Evolutionary conservation across 2,329 filamentous ascomycete species (phyloP).

Genomic region (Aspergillus chevalieri): DNA sequence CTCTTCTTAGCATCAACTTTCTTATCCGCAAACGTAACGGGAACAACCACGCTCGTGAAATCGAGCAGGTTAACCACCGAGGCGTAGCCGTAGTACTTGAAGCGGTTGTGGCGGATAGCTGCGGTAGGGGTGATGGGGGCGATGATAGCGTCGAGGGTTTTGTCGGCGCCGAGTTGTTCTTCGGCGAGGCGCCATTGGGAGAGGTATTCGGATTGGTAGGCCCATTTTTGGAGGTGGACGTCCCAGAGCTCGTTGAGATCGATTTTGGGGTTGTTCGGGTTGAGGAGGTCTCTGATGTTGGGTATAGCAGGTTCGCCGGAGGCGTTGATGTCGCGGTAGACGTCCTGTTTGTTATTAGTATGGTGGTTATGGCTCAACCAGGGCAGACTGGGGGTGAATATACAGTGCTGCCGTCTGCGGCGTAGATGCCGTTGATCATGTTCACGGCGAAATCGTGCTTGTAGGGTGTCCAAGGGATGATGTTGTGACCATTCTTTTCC

Average conservation of each 20-base stretch:
- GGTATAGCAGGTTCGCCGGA: slow-evolving; percentile 36
- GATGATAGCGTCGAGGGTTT: slow-evolving; percentile 34
- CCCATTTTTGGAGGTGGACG: slow-evolving; percentile 29
- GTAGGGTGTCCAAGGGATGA: slow-evolving; percentile 27
- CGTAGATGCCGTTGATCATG: slow-evolving; percentile 20
- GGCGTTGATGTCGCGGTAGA: slow-evolving; percentile 18
- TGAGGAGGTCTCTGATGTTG: slow-evolving; percentile 24
- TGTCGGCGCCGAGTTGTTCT: slow-evolving; percentile 7
- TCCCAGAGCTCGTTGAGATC: slow-evolving; percentile 15
- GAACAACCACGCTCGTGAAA: slow-evolving; percentile 40
- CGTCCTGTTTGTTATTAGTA: slow-evolving; percentile 15
- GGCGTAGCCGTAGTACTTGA: slow-evolving; percentile 36
- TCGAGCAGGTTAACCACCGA: slow-evolving; percentile 35
- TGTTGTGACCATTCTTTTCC: slow-evolving; percentile 21
- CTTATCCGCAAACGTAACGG: slow-evolving; percentile 21
- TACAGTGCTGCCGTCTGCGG: slow-evolving; percentile 26
- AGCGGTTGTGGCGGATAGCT: slow-evolving; percentile 32
- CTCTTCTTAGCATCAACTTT: not conserved
- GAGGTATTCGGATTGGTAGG: slow-evolving; percentile 31
- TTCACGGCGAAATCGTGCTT: slow-evolving; percentile 22
- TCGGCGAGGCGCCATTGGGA: slow-evolving; percentile 19
- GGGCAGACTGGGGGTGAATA: not conserved
- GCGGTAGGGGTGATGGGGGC: slow-evolving; percentile 34
- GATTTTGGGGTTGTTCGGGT: slow-evolving; percentile 11
- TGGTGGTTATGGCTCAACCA: not conserved